phyloP scores from a whole-genome alignment of 1,284 basidiomycete genomes.

The Trichosporon sp. region DNA sequence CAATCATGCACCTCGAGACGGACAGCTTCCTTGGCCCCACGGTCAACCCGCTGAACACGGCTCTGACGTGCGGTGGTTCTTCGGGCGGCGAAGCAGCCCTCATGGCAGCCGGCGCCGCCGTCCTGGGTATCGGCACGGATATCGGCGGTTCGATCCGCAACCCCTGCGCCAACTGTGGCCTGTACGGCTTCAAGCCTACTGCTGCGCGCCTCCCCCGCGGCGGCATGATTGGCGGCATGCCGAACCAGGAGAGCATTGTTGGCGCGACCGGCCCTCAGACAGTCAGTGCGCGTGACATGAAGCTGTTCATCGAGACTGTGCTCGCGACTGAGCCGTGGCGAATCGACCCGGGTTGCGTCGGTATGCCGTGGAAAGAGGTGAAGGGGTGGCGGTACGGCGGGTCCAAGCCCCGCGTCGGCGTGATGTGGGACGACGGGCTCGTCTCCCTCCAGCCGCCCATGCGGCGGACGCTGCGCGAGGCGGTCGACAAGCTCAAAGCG shows the following conservation, averaged over 20 bases:
- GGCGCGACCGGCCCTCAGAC: slow-evolving; percentile 39
- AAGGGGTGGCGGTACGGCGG: slow-evolving; percentile 13
- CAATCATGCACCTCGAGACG: slow-evolving; percentile 36
- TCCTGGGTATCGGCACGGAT: slow-evolving; percentile 46
- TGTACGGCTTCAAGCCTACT: slow-evolving; percentile 44
- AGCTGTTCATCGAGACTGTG: slow-evolving; percentile 35
- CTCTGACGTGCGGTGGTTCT: slow-evolving; percentile 55
- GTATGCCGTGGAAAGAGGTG: slow-evolving; percentile 33
- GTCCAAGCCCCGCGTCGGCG: slow-evolving; percentile 31
- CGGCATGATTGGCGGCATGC: slow-evolving; percentile 35
- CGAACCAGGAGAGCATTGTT: slow-evolving; percentile 34
- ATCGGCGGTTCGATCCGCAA: slow-evolving; percentile 45
- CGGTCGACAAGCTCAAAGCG: slow-evolving; percentile 26
- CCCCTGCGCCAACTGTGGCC: slow-evolving; percentile 25
- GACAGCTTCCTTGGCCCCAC: slow-evolving; percentile 37
- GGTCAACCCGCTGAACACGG: slow-evolving; percentile 52
- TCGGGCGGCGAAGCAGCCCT: slow-evolving; percentile 58
- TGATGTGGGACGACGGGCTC: slow-evolving; percentile 43
- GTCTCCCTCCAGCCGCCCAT: slow-evolving; percentile 42
- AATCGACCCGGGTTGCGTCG: slow-evolving; percentile 30
- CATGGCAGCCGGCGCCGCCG: slow-evolving; percentile 37
- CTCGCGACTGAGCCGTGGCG: slow-evolving; percentile 41
- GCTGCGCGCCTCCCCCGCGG: slow-evolving; percentile 35
- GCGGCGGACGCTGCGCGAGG: slow-evolving; percentile 32
- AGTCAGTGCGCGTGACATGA: slow-evolving; percentile 34